These are phyloP conservation scores for Sclerotinia nivalis DNA, from an alignment of 2,329 filamentous ascomycete species.

Conservation along the genomic window DNA sequence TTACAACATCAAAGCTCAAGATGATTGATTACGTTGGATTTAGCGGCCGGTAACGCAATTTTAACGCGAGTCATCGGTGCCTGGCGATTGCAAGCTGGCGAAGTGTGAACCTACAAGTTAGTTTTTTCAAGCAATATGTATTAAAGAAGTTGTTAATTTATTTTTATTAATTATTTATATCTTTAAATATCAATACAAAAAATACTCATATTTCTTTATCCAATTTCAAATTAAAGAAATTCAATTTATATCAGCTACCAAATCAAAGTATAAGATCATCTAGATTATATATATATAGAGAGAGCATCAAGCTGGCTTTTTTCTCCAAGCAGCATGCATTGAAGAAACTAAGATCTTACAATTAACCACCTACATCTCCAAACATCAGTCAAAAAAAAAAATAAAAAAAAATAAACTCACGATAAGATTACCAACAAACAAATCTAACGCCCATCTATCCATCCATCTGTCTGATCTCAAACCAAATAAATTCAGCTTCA, in stretches of 20 bases:
- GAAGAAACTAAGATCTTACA: not conserved
- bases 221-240: too few relatives aligned
- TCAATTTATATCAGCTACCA: too few relatives aligned
- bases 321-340: not conserved
- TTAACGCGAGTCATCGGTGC: slow-evolving; percentile 25
- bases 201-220: too few relatives aligned
- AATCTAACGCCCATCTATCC: not conserved
- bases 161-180: not conserved
- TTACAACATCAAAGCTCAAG: slow-evolving; percentile 24
- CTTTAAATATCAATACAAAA: too few relatives aligned
- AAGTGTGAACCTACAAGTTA: not conserved
- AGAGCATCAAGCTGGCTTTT: not conserved
- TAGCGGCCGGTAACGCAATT: slow-evolving; percentile 10
- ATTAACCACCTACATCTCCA: too few relatives aligned
- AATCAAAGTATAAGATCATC: too few relatives aligned
- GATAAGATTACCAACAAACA: not conserved
- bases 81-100: slow-evolving; percentile 17
- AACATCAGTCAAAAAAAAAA: too few relatives aligned
- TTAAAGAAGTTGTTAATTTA: not conserved
- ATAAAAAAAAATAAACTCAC: too few relatives aligned
- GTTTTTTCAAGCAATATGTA: not conserved
- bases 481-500: not conserved
- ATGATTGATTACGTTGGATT: slow-evolving; percentile 17
- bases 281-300: too few relatives aligned
- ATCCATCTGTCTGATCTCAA: not conserved